These are phyloP conservation scores for Magnaporthales sp. DNA, from an alignment of 2,329 filamentous ascomycete species.

Conservation along the genomic window DNA sequence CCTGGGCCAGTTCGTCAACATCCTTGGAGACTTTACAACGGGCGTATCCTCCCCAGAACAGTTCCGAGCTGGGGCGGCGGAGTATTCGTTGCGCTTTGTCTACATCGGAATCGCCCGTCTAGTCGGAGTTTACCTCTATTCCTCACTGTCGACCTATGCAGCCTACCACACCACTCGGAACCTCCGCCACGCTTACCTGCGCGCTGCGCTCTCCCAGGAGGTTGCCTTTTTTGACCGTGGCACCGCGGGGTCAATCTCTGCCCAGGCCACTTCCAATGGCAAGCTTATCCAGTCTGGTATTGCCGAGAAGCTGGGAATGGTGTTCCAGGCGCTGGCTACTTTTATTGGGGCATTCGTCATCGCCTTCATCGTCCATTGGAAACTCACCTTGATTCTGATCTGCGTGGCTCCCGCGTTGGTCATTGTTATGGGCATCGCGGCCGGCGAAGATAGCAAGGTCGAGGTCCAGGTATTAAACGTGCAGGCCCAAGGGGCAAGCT, in stretches of 20 bases:
- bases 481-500: constrained; percentile 25
- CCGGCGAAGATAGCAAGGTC: constrained; percentile 3
- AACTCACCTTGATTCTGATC: constrained; percentile 18
- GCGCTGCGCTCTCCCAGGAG: constrained; percentile 39
- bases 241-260: constrained; percentile 27
- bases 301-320: constrained; percentile 14
- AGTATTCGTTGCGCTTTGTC: constrained; percentile 38
- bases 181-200: constrained; percentile 38
- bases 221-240: constrained; percentile 39
- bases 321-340: constrained; percentile 16
- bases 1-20: constrained; percentile 27
- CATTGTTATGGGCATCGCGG: constrained; percentile 18
- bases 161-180: constrained; percentile 41
- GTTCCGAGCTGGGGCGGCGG: not conserved
- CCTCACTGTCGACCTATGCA: constrained; percentile 35
- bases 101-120: constrained; percentile 49
- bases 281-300: constrained; percentile 20
- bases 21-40: constrained; percentile 15
- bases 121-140: constrained; percentile 36
- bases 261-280: constrained; percentile 25
- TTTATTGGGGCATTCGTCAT: constrained; percentile 19
- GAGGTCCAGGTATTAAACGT: constrained; percentile 2
- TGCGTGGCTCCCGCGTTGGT: constrained; percentile 5
- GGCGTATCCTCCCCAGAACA: not conserved
- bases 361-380: constrained; percentile 19